phyloP scores from a whole-genome alignment of 2,329 filamentous ascomycete genomes.

The Pleoardoris graminearum region DNA sequence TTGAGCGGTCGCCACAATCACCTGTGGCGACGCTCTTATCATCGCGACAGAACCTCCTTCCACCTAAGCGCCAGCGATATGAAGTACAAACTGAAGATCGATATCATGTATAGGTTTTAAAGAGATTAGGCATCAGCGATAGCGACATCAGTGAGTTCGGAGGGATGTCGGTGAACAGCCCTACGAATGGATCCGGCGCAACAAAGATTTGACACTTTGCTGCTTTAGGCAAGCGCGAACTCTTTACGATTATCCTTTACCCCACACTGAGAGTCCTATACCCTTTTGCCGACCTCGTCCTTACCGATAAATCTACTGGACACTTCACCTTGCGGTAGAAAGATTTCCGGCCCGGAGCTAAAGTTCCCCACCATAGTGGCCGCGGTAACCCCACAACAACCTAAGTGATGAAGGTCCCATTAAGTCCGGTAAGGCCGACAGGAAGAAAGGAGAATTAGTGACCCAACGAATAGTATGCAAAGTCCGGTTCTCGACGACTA shows the following conservation, averaged over 20 bases:
- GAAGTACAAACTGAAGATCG: slow-evolving; percentile 9
- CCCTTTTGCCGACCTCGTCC: too few species aligned
- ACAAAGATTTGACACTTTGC: not conserved
- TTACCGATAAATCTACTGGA: too few species aligned
- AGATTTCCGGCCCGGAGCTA: too few species aligned
- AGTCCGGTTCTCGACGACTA: not conserved
- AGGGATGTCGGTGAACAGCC: slow-evolving; percentile 7
- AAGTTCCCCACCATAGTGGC: too few species aligned
- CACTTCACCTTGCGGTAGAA: too few species aligned
- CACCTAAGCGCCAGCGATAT: slow-evolving; percentile 25
- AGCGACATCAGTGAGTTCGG: not conserved
- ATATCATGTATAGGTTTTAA: slow-evolving; percentile 21
- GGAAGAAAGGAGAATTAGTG: not conserved
- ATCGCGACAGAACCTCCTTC: slow-evolving; percentile 24
- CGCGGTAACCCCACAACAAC: too few species aligned
- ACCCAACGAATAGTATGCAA: not conserved
- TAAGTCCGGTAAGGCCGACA: too few species aligned
- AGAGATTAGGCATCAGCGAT: slow-evolving; percentile 15
- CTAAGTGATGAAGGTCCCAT: too few species aligned
- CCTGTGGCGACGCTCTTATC: slow-evolving; percentile 11
- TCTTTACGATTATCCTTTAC: not conserved
- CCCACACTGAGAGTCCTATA: too few species aligned
- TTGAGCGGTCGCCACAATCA: slow-evolving; percentile 32
- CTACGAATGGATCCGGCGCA: not conserved
- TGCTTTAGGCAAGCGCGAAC: slow-evolving; percentile 1